These are phyloP conservation scores for Starmerella sirachaensis DNA, from an alignment of 805 yeast genomes.

Conservation along the genomic window DNA sequence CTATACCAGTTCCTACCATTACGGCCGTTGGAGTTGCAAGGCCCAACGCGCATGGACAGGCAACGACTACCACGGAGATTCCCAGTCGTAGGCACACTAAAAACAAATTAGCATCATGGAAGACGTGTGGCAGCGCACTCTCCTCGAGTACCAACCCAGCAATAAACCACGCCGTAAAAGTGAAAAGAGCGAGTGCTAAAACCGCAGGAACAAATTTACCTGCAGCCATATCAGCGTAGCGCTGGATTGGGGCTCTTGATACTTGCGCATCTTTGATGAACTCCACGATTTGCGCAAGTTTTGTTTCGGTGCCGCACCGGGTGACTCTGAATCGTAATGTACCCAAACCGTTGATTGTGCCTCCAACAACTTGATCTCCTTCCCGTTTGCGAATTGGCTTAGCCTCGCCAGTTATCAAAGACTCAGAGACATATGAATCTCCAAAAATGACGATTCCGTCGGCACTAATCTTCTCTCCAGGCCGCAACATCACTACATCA, in stretches of 20 bases:
- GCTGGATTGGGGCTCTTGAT: conserved; percentile 79
- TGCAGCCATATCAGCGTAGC: conserved; percentile 75
- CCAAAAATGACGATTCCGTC: conserved; percentile 79
- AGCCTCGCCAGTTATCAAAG: conserved; percentile 86
- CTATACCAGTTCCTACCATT: conserved; percentile 97
- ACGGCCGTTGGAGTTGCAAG: conserved; percentile 97
- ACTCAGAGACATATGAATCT: conserved; percentile 74
- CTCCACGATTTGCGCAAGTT: conserved; percentile 72
- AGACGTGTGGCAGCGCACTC: conserved; percentile 38
- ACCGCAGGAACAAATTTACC: conserved; percentile 75
- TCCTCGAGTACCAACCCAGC: conserved; percentile 20
- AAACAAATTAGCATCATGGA: conserved; percentile 43
- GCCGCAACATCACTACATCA: conserved; percentile 66
- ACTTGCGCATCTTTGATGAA: conserved; percentile 85
- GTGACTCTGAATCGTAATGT: conserved; percentile 56
- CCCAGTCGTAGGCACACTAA: conserved; percentile 65
- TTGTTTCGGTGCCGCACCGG: conserved; percentile 70
- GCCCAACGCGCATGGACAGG: conserved; percentile 97
- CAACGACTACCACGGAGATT: conserved; percentile 88
- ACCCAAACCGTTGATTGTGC: conserved; percentile 76
- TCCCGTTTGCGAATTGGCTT: conserved; percentile 51
- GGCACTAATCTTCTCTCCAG: conserved; percentile 84
- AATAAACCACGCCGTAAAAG: conserved; percentile 54
- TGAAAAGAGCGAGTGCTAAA: conserved; percentile 45
- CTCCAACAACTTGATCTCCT: conserved; percentile 69